Conservation (phyloP, 1,284 basidiomycete genomes). For the Mycena sp. region DNA sequence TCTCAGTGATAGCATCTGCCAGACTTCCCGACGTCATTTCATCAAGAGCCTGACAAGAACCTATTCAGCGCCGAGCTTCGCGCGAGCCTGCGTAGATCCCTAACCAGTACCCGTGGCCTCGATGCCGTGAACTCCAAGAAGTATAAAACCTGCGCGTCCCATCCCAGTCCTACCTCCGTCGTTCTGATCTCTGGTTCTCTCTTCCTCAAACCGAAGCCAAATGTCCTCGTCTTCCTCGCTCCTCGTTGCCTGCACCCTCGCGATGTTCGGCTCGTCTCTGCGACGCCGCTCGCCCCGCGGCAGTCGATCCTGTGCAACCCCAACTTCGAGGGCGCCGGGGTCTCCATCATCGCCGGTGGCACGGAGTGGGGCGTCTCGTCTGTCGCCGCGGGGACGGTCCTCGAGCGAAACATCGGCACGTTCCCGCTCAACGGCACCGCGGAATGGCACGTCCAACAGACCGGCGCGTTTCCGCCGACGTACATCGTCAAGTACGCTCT, state of each 20-base stretch:
- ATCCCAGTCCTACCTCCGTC: too few relatives aligned
- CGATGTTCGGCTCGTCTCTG: not conserved
- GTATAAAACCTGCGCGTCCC: too few relatives aligned
- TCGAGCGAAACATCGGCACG: not conserved
- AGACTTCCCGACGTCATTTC: too few relatives aligned
- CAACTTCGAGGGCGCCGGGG: conserved; percentile 15
- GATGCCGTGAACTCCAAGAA: too few relatives aligned
- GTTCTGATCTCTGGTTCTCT: too few relatives aligned
- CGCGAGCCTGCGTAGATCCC: too few relatives aligned
- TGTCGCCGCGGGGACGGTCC: conserved; percentile 8
- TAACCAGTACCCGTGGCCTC: too few relatives aligned
- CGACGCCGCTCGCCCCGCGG: not conserved
- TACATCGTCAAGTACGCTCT: conserved; percentile 10
- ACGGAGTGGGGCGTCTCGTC: too few relatives aligned
- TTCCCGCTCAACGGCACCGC: conserved; percentile 1
- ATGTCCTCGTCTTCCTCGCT: conserved; percentile 3
- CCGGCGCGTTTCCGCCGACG: not conserved
- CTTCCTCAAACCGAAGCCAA: not conserved
- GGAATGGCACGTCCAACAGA: conserved; percentile 18
- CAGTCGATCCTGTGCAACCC: conserved; percentile 9
- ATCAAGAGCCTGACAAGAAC: too few relatives aligned
- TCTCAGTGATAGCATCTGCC: too few relatives aligned
- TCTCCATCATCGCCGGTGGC: conserved; percentile 6
- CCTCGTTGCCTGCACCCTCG: not conserved
- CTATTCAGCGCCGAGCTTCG: too few relatives aligned